Conservation (phyloP, 768 basidiomycete genomes). For the Boletus sensibilis region DNA sequence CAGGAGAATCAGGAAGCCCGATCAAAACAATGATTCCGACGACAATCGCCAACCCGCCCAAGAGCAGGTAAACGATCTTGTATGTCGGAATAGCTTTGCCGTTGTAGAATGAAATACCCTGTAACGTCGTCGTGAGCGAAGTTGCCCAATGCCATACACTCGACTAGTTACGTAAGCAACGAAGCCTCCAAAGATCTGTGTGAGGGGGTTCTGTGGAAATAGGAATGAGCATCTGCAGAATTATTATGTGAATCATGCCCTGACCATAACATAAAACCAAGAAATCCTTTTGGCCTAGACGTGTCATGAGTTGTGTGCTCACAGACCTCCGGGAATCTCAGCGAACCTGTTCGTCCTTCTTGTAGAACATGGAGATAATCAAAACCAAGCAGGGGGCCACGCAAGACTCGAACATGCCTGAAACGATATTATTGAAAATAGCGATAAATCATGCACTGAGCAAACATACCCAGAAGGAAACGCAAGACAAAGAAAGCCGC, state of each 20-base stretch:
- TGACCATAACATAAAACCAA: conserved; percentile 67
- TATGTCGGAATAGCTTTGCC: conserved; percentile 51
- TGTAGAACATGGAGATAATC: conserved; percentile 66
- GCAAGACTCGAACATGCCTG: conserved; percentile 68
- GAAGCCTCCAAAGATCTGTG: conserved; percentile 60
- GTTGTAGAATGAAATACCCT: conserved; percentile 58
- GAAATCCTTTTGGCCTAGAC: conserved; percentile 53
- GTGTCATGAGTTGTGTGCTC: conserved; percentile 1
- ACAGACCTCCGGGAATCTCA: neutral
- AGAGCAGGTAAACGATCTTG: conserved; percentile 60
- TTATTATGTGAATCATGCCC: neutral
- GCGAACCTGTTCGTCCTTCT: conserved; percentile 59
- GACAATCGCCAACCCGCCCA: conserved; percentile 59
- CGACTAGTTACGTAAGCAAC: conserved; percentile 51
- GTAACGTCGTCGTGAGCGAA: neutral
- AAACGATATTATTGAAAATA: neutral
- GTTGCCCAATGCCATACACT: neutral
- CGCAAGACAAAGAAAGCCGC: conserved; percentile 62
- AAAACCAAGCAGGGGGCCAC: conserved; percentile 63
- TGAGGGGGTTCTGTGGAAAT: conserved; percentile 53
- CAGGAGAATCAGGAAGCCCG: conserved; percentile 65
- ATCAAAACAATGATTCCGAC: conserved; percentile 56
- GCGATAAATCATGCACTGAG: neutral
- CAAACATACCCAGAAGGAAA: conserved; percentile 51
- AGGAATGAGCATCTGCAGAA: neutral